A percentile compares a stretch with the other conserved stretches of the same genome.
These are phyloP conservation scores for Spinacia oleracea DNA, from an alignment of 179 eudicot species.

Conservation along the genomic window DNA sequence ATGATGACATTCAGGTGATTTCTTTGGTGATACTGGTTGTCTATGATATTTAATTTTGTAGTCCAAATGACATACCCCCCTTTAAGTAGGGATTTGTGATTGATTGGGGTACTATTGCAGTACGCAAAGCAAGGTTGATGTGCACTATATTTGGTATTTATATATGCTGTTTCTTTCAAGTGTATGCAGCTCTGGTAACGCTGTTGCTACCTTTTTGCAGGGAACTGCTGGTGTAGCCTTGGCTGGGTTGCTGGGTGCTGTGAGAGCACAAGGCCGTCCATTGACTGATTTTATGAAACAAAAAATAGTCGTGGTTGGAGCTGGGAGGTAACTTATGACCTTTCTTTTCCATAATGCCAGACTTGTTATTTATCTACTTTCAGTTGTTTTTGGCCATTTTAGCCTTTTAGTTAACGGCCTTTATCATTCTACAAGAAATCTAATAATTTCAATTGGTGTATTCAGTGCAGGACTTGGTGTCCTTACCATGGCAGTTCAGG, in stretches of 20 bases:
- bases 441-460: constrained; percentile 23
- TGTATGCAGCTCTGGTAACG: background rate
- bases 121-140: background rate
- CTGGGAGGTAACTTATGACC: constrained; percentile 71
- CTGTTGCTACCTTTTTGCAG: constrained; percentile 33
- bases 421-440: background rate
- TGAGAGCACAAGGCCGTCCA: constrained; percentile 95
- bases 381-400: background rate
- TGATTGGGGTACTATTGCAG: background rate
- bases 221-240: constrained; percentile 99
- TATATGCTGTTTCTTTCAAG: background rate
- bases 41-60: background rate
- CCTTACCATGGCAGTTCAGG: constrained; percentile 85
- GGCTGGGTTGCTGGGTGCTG: constrained; percentile 96
- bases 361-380: background rate
- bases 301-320: constrained; percentile 97
- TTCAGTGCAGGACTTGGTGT: constrained; percentile 99
- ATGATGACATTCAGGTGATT: constrained; percentile 94
- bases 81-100: background rate
- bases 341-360: background rate
- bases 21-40: constrained; percentile 10
- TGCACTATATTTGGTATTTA: background rate
- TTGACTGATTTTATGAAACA: constrained; percentile 84
- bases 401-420: background rate
- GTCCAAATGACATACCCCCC: background rate